These are phyloP conservation scores for Saccharomycopsis sp. DNA, from an alignment of 805 yeast genomes.

Conservation along the genomic window DNA sequence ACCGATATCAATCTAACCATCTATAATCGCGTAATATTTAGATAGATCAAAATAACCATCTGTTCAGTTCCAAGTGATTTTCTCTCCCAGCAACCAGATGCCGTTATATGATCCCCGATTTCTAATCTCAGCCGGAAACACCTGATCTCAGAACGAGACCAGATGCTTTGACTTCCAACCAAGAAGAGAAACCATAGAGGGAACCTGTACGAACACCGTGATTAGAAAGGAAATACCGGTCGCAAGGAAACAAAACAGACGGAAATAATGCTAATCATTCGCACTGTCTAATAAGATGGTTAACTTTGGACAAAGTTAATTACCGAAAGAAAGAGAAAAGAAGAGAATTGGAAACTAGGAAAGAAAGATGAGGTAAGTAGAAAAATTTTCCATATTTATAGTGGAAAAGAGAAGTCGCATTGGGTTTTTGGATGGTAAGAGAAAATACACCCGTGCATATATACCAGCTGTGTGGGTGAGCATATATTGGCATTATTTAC, in stretches of 20 bases:
- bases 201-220: not conserved
- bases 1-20: constrained; percentile 2
- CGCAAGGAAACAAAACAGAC: not conserved
- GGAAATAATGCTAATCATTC: not conserved
- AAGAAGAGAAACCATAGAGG: not conserved
- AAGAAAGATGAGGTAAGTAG: not conserved
- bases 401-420: not conserved
- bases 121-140: not conserved
- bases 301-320: constrained; percentile 2
- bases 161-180: not conserved
- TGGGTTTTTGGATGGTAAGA: too few relatives aligned
- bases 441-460: too few relatives aligned
- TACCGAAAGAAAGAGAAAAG: not conserved
- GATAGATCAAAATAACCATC: not conserved
- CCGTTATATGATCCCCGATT: not conserved
- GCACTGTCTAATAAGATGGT: constrained; percentile 1
- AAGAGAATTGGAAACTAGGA: not conserved
- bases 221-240: not conserved
- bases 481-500: too few relatives aligned
- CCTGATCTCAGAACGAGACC: not conserved
- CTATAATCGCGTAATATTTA: constrained; percentile 3
- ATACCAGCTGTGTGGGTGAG: too few relatives aligned
- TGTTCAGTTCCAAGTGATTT: not conserved
- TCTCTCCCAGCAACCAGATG: not conserved
- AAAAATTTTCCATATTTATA: not conserved